These are phyloP conservation scores for Fusarium nodosum DNA, from an alignment of 2,329 filamentous ascomycete species.

Conservation along the genomic window DNA sequence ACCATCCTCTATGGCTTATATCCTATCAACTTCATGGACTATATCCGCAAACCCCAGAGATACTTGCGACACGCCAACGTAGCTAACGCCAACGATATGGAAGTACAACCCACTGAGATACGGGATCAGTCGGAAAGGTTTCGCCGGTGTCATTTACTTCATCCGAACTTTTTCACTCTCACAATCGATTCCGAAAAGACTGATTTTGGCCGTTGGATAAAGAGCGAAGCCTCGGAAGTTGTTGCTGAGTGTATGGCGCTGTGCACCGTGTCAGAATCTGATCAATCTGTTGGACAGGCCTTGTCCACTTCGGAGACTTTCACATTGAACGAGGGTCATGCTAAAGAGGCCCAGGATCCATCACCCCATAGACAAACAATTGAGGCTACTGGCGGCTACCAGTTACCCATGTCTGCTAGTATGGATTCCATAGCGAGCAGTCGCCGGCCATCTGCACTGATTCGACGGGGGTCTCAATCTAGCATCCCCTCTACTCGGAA, in stretches of 20 bases:
- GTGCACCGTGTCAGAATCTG: constrained; percentile 57
- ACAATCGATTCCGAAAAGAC: constrained; percentile 84
- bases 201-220: constrained; percentile 82
- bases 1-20: constrained; percentile 87
- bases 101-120: constrained; percentile 83
- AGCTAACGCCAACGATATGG: constrained; percentile 77
- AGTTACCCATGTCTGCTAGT: constrained; percentile 66
- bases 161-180: constrained; percentile 86
- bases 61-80: constrained; percentile 81
- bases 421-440: constrained; percentile 59
- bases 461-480: constrained; percentile 63
- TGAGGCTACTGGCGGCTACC: constrained; percentile 61
- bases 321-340: constrained; percentile 50
- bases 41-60: constrained; percentile 84
- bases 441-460: constrained; percentile 55
- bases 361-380: constrained; percentile 57
- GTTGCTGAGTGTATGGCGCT: constrained; percentile 83
- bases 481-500: constrained; percentile 65
- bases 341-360: constrained; percentile 54
- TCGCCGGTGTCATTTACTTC: constrained; percentile 78
- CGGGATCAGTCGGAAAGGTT: constrained; percentile 81
- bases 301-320: constrained; percentile 41
- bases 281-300: constrained; percentile 45
- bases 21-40: constrained; percentile 88
- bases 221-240: constrained; percentile 82